phyloP scores from a whole-genome alignment of 441 rosid genomes.

The Hura crepitans region DNA sequence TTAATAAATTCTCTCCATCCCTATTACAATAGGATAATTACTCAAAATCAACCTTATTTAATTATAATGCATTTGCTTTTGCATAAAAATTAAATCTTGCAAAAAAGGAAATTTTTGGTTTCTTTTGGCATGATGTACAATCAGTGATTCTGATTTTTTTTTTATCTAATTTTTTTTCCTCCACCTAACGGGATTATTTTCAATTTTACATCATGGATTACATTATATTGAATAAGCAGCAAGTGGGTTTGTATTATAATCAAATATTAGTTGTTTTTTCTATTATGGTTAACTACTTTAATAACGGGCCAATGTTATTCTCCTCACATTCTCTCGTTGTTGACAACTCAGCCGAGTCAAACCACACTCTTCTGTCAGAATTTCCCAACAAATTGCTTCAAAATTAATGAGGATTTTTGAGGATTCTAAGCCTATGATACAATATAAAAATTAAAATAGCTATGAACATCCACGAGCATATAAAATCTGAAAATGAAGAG shows the following conservation, averaged over 20 bases:
- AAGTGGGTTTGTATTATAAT: neutral
- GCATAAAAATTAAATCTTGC: neutral
- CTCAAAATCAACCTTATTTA: slow-evolving; percentile 8
- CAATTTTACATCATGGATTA: neutral
- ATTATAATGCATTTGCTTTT: neutral
- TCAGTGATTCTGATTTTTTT: neutral
- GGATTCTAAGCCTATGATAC: too few relatives aligned
- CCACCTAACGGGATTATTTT: neutral
- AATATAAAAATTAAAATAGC: too few relatives aligned
- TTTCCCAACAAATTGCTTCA: too few relatives aligned
- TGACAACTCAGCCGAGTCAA: neutral
- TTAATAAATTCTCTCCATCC: neutral
- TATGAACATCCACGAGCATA: neutral
- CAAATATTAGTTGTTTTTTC: neutral
- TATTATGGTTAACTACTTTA: neutral
- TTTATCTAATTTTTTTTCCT: neutral
- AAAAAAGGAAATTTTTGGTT: slow-evolving; percentile 13
- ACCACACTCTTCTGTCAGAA: too few relatives aligned
- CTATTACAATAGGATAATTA: neutral
- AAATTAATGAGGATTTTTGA: too few relatives aligned
- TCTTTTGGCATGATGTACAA: slow-evolving; percentile 4
- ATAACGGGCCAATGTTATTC: neutral
- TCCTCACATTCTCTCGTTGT: neutral
- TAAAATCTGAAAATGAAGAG: neutral
- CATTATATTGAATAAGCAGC: neutral